Base-by-base conservation (phyloP, 1,139 yeast genomes). In the Groenewaldozyma auringiensis region DNA sequence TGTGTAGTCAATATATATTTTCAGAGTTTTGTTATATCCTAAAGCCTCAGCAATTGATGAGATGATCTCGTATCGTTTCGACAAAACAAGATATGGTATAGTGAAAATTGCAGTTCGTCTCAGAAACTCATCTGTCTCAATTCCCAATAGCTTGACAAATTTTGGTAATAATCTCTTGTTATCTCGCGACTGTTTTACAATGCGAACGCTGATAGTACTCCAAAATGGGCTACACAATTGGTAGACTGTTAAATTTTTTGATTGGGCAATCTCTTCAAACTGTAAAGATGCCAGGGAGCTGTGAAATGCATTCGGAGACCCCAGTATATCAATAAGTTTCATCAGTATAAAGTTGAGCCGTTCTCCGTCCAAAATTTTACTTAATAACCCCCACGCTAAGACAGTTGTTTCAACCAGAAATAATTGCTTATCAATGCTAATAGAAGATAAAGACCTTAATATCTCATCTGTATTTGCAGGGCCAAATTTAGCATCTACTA, bases 181-280 rank as follows among this genome's bases (percentile, higher is more conserved):
- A 3, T 68, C 63, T 2, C 63, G 64, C 38, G 75, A 57, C 44
- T 71, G 70, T 50, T 78, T 78, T 1, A 86, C 79, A 14, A 86
- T 70, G 41, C 76, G 72, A 44, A 80, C 75, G 36, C 92, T 76
- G n/a, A 88, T 70, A 43, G 83, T 75, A 1, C 94, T 85, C 58
- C 92, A 72, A 53, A 79, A 84, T 0, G 96, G 95, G 2, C 87
- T 76, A 32, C 88, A 66, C 16, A 92, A 63, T 57, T 83, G 85
- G 68, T 71, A 69, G 9, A 69, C 59, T 0, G 73, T 62, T 18
- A 53, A 53, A 2, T 59, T 54, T 50, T 66, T 67, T 3, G 67
- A 58, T 8, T 56, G 39, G 1, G 81, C 73, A 11, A 81, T 70
- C 21, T 69, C 63, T 18, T 74, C 62, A 18, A 84, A 62, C 44